Base-by-base conservation (phyloP, 2,329 filamentous ascomycete species). In the Microdochium paspali region DNA sequence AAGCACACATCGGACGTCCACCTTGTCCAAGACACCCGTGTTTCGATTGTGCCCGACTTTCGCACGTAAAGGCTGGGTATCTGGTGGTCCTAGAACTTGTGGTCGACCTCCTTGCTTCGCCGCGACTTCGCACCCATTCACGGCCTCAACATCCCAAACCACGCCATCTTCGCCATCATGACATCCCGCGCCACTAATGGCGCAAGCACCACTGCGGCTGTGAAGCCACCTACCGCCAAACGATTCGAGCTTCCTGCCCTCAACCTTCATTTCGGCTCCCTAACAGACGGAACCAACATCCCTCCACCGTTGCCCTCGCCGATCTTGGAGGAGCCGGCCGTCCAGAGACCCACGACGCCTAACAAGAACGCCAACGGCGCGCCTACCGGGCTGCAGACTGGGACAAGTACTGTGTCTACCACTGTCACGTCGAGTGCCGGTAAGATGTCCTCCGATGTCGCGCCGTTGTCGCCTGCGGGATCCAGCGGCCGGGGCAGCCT, bases 271-370 rank as follows among this genome's bases (percentile, higher is more conserved):
- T 79, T 80, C 55, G 70, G 72, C 50, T 77, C 72, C 44, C 66
- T 82, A 58, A 81, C 78, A 40, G 77, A 81, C 35, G 78, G 78
- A 47, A 82, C 78, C 59, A 59, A 77, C 57, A 82, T 82, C 53
- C 78, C 78, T 40, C 74, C 78, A 25, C 78, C 78, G 23, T 68
- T 67, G 44, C 76, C 76, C 18, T 80, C 77, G 44, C 77, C 77
- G 44, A 62, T 72, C 46, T 58, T 59, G 47, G 63, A 69, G 54
- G 72, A 76, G 59, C 66, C 69, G 35, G 67, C 69, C 47, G 71
- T 69, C 51, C 69, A 72, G 30, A 63, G 64, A 52, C 63, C 66
- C 39, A 56, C 57, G 31, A 45, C 52, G 24, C 46, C 48, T 44
- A 49, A 54, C 26, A 42, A 46, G 20, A 44, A 44, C 32, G 43